These are phyloP conservation scores for Testicularia cyperi DNA, from an alignment of 1,284 basidiomycete species.

Conservation along the genomic window DNA sequence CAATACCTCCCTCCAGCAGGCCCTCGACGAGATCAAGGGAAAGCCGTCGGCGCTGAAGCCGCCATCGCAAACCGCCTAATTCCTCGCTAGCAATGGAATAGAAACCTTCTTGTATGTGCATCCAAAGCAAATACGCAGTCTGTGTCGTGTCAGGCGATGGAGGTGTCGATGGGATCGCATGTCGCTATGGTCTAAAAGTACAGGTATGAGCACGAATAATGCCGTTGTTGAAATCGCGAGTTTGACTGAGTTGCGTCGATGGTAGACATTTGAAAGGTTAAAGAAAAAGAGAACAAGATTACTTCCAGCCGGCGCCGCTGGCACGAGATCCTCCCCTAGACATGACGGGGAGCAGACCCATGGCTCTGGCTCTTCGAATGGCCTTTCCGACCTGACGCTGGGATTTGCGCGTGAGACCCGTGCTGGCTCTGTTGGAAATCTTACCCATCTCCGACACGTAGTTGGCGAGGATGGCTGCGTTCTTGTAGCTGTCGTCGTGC, in stretches of 20 bases:
- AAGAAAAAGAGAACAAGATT: no score
- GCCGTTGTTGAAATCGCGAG: no score
- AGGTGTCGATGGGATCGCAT: no score
- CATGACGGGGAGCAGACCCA: conserved; percentile 76
- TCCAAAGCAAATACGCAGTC: no score
- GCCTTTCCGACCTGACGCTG: conserved; percentile 83
- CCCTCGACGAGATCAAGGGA: conserved; percentile 5
- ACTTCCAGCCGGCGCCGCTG: conserved; percentile 38
- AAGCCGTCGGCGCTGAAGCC: conserved; percentile 14
- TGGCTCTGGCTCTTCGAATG: conserved; percentile 84
- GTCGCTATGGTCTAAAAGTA: no score
- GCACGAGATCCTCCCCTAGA: conserved; percentile 36
- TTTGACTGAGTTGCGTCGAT: no score
- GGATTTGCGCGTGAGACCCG: conserved; percentile 75
- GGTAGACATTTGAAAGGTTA: background rate
- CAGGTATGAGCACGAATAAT: no score
- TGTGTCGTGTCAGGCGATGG: no score
- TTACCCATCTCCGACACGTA: conserved; percentile 84
- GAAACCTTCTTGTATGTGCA: no score
- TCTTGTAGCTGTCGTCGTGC: conserved; percentile 65
- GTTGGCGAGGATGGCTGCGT: conserved; percentile 69
- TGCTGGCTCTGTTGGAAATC: conserved; percentile 72
- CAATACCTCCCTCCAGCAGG: conserved; percentile 5
- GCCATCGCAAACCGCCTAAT: no score
- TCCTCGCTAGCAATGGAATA: no score